Conservation (phyloP, 805 yeast genomes). For the Lachancea lanzarotensis region DNA sequence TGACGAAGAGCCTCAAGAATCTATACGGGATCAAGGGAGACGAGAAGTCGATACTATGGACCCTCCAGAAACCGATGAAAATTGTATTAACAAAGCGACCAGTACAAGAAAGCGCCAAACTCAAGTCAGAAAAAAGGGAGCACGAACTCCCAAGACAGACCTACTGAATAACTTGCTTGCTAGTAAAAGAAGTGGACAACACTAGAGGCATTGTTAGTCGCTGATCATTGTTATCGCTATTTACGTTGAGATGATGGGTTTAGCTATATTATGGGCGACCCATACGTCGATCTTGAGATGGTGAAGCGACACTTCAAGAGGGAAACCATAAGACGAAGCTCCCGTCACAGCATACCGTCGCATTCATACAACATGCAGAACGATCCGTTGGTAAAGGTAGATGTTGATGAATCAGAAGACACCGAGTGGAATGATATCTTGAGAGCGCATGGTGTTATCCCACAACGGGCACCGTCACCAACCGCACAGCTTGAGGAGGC, state of each 20-base stretch:
- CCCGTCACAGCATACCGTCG: too few species aligned
- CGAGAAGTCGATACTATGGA: constrained; percentile 1
- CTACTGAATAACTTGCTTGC: constrained; percentile 25
- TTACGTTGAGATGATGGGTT: too few species aligned
- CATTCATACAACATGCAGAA: constrained; percentile 15
- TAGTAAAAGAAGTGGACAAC: constrained; percentile 11
- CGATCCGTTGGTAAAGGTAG: constrained; percentile 65
- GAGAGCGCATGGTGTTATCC: constrained; percentile 84
- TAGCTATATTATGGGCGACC: too few species aligned
- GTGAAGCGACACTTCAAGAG: not conserved
- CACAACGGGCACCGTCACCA: constrained; percentile 86
- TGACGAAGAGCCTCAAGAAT: not conserved
- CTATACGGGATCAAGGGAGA: not conserved
- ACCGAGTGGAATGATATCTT: constrained; percentile 98
- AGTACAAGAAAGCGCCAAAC: not conserved
- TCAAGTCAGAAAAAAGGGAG: constrained; percentile 6
- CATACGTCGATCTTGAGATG: too few species aligned
- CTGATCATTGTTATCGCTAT: not conserved
- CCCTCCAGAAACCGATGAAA: not conserved
- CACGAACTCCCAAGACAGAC: constrained; percentile 30
- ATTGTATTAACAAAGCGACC: not conserved
- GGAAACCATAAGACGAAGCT: not conserved
- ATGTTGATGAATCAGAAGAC: constrained; percentile 92
- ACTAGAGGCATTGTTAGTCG: not conserved
- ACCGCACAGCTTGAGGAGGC: constrained; percentile 83